Conservation (phyloP, 345 rosid genomes). For the Eutrema heterophyllum region DNA sequence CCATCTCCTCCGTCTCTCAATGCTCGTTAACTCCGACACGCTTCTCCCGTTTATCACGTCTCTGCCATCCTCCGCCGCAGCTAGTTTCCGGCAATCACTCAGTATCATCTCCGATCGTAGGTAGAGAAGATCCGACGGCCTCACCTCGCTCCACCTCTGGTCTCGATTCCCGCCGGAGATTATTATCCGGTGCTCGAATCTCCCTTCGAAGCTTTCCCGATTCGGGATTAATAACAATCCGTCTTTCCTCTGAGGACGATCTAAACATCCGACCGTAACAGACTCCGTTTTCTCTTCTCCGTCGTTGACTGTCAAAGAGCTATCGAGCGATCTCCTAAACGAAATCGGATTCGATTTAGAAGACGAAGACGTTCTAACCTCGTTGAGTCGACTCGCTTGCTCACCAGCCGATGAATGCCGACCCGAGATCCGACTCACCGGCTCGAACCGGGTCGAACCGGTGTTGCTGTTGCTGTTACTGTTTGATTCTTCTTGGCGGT, state of each 20-base stretch:
- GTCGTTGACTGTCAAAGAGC: slow-evolving; percentile 29
- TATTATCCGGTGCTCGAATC: slow-evolving; percentile 71
- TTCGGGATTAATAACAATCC: slow-evolving; percentile 40
- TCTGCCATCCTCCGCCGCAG: slow-evolving; percentile 37
- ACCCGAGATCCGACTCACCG: slow-evolving; percentile 50
- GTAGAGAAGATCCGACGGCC: slow-evolving; percentile 63
- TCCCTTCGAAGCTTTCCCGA: slow-evolving; percentile 29
- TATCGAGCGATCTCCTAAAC: slow-evolving; percentile 55
- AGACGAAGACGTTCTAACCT: neutral
- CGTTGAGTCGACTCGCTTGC: slow-evolving; percentile 10
- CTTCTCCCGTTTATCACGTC: slow-evolving; percentile 58
- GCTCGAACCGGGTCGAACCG: slow-evolving; percentile 1
- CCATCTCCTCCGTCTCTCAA: slow-evolving; percentile 47
- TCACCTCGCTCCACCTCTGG: slow-evolving; percentile 73
- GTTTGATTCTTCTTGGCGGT: slow-evolving; percentile 7
- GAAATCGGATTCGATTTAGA: slow-evolving; percentile 20
- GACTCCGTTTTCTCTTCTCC: slow-evolving; percentile 18
- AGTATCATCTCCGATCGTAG: slow-evolving; percentile 74
- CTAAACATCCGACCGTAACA: slow-evolving; percentile 43
- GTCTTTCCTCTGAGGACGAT: slow-evolving; percentile 55
- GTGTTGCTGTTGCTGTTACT: neutral
- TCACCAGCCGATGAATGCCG: slow-evolving; percentile 77
- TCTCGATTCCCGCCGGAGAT: slow-evolving; percentile 43
- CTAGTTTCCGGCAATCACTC: slow-evolving; percentile 40
- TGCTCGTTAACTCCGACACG: slow-evolving; percentile 73